These are phyloP conservation scores for Termitomyces sp. DNA, from an alignment of 1,284 basidiomycete genomes.

Conservation along the genomic window DNA sequence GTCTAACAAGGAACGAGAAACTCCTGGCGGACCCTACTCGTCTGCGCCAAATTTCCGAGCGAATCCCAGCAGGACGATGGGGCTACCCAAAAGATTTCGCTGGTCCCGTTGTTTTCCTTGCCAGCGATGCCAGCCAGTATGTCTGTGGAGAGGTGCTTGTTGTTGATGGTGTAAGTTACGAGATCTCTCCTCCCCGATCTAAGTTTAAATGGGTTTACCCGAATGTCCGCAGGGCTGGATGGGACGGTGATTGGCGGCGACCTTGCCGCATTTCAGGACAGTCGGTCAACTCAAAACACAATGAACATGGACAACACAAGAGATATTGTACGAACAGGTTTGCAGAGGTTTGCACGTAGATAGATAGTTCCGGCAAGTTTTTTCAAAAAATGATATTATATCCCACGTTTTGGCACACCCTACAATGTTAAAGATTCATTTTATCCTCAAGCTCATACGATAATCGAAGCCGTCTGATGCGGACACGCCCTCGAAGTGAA, in stretches of 20 bases:
- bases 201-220: slow-evolving; percentile 10
- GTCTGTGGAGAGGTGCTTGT: slow-evolving; percentile 84
- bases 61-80: slow-evolving; percentile 92
- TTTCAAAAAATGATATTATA: no score
- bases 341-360: no score
- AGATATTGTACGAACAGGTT: not conserved
- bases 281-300: not conserved
- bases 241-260: slow-evolving; percentile 43
- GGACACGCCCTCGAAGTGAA: not conserved
- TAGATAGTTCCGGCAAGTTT: not conserved
- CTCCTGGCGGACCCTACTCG: slow-evolving; percentile 72
- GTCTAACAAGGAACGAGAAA: slow-evolving; percentile 65
- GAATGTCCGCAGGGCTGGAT: slow-evolving; percentile 54
- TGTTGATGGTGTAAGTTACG: slow-evolving; percentile 60
- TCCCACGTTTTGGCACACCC: no score
- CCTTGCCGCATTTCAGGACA: no score
- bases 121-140: slow-evolving; percentile 82
- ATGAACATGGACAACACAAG: not conserved
- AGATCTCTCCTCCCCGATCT: slow-evolving; percentile 13
- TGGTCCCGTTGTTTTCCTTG: slow-evolving; percentile 87
- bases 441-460: not conserved
- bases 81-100: slow-evolving; percentile 86
- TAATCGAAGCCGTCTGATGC: not conserved
- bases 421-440: no score
- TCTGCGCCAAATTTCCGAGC: slow-evolving; percentile 84